A percentile compares a stretch with the other conserved stretches of the same genome.
Evolutionary conservation across 1,284 basidiomycete species (phyloP).

Genomic region (Fistulinella cinereoalba): DNA sequence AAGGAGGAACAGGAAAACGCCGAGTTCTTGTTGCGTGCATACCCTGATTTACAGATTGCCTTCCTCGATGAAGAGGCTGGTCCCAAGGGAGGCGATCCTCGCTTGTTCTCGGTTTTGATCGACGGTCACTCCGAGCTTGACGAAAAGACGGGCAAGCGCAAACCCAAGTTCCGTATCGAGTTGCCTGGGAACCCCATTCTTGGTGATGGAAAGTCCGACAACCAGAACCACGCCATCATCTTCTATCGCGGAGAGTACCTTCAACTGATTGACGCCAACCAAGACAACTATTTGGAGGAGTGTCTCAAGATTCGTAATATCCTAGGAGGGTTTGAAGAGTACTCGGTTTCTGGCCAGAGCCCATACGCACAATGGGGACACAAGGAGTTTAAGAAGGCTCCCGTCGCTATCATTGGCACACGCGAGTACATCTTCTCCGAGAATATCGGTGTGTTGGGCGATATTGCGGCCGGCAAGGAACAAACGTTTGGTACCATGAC

Average conservation of each 20-base stretch:
- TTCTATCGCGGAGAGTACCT: slow-evolving; percentile 99
- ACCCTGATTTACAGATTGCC: slow-evolving; percentile 97
- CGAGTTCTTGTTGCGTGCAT: slow-evolving; percentile 96
- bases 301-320: slow-evolving; percentile 99
- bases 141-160: slow-evolving; percentile 83
- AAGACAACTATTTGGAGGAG: slow-evolving; percentile 99
- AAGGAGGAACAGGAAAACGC: slow-evolving; percentile 99
- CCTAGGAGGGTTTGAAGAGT: slow-evolving; percentile 97
- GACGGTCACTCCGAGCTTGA: slow-evolving; percentile 98
- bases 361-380: slow-evolving; percentile 94
- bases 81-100: slow-evolving; percentile 85
- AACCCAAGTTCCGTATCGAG: slow-evolving; percentile 98
- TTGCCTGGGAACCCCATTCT: slow-evolving; percentile 99
- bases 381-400: slow-evolving; percentile 86
- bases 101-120: slow-evolving; percentile 91
- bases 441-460: slow-evolving; percentile 99
- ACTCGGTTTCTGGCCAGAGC: slow-evolving; percentile 85
- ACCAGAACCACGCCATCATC: slow-evolving; percentile 99
- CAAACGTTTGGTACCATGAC: slow-evolving; percentile 99
- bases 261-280: slow-evolving; percentile 99
- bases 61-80: slow-evolving; percentile 96
- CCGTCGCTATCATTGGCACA: slow-evolving; percentile 97
- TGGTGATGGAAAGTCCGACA: slow-evolving; percentile 99
- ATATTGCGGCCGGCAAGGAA: slow-evolving; percentile 99
- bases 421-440: slow-evolving; percentile 99